Evolutionary conservation across 768 basidiomycete genomes (phyloP).

Genomic region (Galerina marginata): DNA sequence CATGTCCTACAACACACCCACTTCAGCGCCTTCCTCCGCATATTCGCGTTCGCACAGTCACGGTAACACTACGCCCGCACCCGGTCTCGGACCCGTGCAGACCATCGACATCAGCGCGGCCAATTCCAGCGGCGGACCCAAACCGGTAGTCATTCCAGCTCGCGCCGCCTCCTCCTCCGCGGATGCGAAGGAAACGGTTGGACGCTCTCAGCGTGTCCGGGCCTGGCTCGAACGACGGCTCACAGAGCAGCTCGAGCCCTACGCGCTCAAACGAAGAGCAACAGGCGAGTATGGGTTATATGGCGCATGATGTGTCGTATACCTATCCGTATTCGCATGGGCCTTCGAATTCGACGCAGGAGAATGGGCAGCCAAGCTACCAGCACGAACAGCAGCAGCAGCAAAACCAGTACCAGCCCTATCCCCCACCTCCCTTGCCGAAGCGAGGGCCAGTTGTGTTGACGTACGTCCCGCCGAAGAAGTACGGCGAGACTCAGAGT

Average conservation of each 20-base stretch:
- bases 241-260: background rate
- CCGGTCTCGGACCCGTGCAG: constrained; percentile 1
- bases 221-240: background rate
- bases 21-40: no score
- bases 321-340: constrained; percentile 6
- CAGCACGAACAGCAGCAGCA: background rate
- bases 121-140: background rate
- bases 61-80: no score
- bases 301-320: constrained; percentile 1
- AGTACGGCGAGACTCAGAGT: constrained; percentile 3
- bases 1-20: no score
- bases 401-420: background rate
- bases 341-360: background rate
- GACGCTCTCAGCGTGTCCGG: constrained; percentile 2
- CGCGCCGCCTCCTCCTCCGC: constrained; percentile 12
- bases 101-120: background rate
- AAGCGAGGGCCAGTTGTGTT: constrained; percentile 10
- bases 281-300: background rate
- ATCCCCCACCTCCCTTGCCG: background rate
- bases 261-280: background rate
- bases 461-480: constrained; percentile 14
- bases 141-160: constrained; percentile 17
- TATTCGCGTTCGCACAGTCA: no score
- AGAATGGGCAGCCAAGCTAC: background rate
- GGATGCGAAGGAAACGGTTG: constrained; percentile 11